Percentiles rank a stretch among this genome's conserved stretches.
These are phyloP conservation scores for Leptographium radiaticola DNA, from an alignment of 2,329 filamentous ascomycete genomes.

Conservation along the genomic window DNA sequence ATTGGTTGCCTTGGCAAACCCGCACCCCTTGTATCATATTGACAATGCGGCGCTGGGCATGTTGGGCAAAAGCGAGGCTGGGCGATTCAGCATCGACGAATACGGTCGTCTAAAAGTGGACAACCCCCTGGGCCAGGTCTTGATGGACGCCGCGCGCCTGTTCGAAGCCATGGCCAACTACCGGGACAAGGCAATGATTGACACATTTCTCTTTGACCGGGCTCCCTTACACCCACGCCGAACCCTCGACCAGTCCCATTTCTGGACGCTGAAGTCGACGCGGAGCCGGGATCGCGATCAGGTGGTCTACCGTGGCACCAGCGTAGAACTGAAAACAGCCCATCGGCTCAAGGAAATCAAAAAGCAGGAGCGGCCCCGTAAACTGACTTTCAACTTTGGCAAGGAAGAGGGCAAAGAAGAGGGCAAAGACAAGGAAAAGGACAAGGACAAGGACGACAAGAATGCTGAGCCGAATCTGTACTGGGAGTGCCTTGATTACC, in stretches of 20 bases:
- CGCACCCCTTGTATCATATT: neutral
- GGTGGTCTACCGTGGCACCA: slow-evolving; percentile 26
- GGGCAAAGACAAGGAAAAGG: neutral
- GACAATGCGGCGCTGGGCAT: neutral
- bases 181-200: slow-evolving; percentile 21
- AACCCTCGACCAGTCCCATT: slow-evolving; percentile 33
- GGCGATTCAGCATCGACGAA: neutral
- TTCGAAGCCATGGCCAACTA: slow-evolving; percentile 24
- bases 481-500: too few relatives aligned
- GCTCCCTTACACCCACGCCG: slow-evolving; percentile 28
- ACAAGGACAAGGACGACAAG: too few relatives aligned
- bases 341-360: neutral
- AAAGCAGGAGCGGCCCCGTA: neutral
- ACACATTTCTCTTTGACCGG: slow-evolving; percentile 19
- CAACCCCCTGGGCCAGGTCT: slow-evolving; percentile 10
- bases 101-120: neutral
- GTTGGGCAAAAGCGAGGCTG: neutral
- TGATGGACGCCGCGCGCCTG: slow-evolving; percentile 21
- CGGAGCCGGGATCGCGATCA: slow-evolving; percentile 26
- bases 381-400: neutral
- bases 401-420: neutral
- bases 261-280: slow-evolving; percentile 27
- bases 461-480: too few relatives aligned
- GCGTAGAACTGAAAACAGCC: neutral
- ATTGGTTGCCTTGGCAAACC: neutral